Evolutionary conservation across 805 yeast species (phyloP).

Genomic region (Ogataea parapolymorpha): DNA sequence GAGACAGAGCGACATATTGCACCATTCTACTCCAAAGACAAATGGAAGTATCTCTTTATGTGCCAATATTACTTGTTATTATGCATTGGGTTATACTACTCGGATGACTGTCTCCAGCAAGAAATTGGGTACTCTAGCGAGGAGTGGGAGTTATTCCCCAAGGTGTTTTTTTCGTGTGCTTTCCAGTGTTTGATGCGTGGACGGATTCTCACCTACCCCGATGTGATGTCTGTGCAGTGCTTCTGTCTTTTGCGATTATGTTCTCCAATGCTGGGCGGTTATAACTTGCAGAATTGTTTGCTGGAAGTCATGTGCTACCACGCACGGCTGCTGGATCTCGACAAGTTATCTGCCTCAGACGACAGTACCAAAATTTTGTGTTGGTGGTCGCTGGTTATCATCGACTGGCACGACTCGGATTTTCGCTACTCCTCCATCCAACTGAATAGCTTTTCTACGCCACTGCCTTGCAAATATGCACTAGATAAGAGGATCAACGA

Average conservation of each 20-base stretch:
- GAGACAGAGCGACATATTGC: constrained; percentile 22
- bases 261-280: constrained; percentile 25
- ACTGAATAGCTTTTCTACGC: constrained; percentile 13
- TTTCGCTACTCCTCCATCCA: constrained; percentile 18
- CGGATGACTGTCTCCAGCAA: constrained; percentile 17
- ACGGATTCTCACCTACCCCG: constrained; percentile 26
- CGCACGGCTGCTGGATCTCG: constrained; percentile 23
- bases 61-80: constrained; percentile 29
- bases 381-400: constrained; percentile 27
- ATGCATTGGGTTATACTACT: constrained; percentile 24
- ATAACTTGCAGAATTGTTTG: constrained; percentile 20
- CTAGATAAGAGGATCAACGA: not conserved
- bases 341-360: constrained; percentile 9
- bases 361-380: constrained; percentile 6
- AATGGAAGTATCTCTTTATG: constrained; percentile 24
- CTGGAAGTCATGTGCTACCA: constrained; percentile 14
- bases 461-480: not conserved
- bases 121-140: constrained; percentile 15
- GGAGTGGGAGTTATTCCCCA: constrained; percentile 24
- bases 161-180: constrained; percentile 25
- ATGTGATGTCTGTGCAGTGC: constrained; percentile 23
- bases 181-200: constrained; percentile 31
- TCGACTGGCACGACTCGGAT: constrained; percentile 31
- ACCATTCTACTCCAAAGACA: constrained; percentile 17
- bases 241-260: constrained; percentile 23